A percentile compares a stretch with the other conserved stretches of the same genome.
Conservation (phyloP, 345 rosid genomes). For the Populus pruinosa region DNA sequence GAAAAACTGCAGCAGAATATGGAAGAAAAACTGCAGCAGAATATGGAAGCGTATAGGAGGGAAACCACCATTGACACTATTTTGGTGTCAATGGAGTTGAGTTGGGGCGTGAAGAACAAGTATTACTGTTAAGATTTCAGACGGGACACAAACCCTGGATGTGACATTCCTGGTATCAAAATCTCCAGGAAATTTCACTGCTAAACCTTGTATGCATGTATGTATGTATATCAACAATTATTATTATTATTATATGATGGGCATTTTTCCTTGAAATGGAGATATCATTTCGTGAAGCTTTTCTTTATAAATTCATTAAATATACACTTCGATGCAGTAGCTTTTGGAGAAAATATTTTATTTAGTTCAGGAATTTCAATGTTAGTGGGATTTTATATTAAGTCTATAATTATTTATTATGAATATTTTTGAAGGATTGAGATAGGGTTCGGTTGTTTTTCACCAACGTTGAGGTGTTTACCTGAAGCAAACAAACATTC, state of each 20-base stretch:
- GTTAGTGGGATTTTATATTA: no score
- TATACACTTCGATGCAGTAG: no score
- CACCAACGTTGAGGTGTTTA: no score
- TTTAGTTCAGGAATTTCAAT: no score
- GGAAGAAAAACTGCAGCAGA: conserved; percentile 11
- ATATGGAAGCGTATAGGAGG: conserved; percentile 3
- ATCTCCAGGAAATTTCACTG: conserved; percentile 1
- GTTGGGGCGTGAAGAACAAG: conserved; percentile 8
- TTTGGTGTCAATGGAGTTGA: conserved; percentile 19
- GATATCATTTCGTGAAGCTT: not conserved
- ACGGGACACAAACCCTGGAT: conserved; percentile 20
- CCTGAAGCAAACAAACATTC: no score
- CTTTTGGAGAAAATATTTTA: no score
- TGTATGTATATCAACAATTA: conserved; percentile 22
- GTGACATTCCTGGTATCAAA: not conserved
- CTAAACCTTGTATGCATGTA: conserved; percentile 22
- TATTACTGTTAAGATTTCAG: conserved; percentile 8
- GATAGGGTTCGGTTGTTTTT: no score
- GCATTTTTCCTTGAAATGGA: conserved; percentile 16
- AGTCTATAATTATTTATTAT: no score
- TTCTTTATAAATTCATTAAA: no score
- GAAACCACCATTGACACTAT: conserved; percentile 1
- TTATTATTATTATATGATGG: not conserved
- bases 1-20: conserved; percentile 13
- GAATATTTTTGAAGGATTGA: no score